Evolutionary conservation across 1,284 basidiomycete genomes (phyloP).

Genomic region (Melampsora abietis-canadensis): DNA sequence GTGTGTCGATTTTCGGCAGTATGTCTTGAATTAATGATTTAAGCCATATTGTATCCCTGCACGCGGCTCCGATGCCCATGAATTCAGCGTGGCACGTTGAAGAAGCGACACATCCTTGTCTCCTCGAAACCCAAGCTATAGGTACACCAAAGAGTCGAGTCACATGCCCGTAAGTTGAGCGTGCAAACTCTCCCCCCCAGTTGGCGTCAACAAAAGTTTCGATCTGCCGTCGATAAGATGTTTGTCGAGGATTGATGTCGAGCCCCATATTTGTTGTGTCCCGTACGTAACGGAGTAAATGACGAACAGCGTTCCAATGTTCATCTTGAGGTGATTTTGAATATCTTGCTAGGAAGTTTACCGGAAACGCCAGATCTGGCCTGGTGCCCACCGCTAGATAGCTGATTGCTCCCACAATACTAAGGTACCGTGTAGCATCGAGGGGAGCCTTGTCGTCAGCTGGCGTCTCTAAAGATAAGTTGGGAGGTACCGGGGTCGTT

Average conservation of each 20-base stretch:
- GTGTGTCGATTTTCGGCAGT: neutral
- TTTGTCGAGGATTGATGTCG: too few relatives aligned
- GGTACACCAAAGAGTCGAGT: neutral
- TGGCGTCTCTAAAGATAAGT: neutral
- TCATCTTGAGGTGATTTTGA: neutral
- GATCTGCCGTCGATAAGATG: too few relatives aligned
- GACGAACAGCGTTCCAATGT: slow-evolving; percentile 6
- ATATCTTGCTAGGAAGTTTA: slow-evolving; percentile 18
- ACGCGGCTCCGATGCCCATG: neutral
- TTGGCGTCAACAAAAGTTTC: too few relatives aligned
- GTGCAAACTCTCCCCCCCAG: slow-evolving; percentile 19
- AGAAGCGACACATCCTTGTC: neutral
- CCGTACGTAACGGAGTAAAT: slow-evolving; percentile 2
- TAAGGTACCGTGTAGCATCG: neutral
- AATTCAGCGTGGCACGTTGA: slow-evolving; percentile 22
- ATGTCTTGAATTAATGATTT: neutral
- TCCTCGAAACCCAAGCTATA: slow-evolving; percentile 5
- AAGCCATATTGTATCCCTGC: neutral
- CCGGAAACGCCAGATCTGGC: slow-evolving; percentile 3
- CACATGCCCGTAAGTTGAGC: neutral
- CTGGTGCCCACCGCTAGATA: slow-evolving; percentile 6
- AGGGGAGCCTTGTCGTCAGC: too few relatives aligned
- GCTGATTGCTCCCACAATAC: slow-evolving; percentile 11
- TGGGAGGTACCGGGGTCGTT: neutral
- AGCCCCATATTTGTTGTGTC: too few relatives aligned